These are phyloP conservation scores for Chionographis japonica DNA, from an alignment of 106 monocot species.

Conservation along the genomic window DNA sequence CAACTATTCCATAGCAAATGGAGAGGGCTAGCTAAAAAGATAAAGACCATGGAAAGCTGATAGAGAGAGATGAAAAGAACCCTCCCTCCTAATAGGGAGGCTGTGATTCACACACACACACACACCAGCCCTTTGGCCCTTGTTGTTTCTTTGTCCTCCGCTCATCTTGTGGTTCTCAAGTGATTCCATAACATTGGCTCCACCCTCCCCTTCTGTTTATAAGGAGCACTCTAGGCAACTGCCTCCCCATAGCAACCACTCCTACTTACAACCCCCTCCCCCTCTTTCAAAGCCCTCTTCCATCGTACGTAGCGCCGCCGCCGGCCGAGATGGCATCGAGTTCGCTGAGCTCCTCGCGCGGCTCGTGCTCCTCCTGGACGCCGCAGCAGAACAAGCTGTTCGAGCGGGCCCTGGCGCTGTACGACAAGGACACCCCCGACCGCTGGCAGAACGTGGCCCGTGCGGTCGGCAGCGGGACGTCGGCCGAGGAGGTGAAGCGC, in stretches of 20 bases:
- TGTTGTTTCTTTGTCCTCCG: no score
- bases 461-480: neutral
- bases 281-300: neutral
- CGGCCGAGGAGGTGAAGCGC: neutral
- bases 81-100: no score
- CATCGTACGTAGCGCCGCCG: neutral
- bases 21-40: no score
- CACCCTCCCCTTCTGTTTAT: neutral
- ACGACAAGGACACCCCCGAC: constrained; percentile 36
- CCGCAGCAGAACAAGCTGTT: constrained; percentile 26
- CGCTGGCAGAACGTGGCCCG: constrained; percentile 39
- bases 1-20: no score
- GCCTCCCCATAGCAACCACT: neutral
- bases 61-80: no score
- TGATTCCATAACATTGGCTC: no score
- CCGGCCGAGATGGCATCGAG: constrained; percentile 10
- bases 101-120: no score
- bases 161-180: no score
- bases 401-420: constrained; percentile 27
- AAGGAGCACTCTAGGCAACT: neutral
- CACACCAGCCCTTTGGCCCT: no score
- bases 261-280: no score
- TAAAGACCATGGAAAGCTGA: no score
- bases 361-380: constrained; percentile 17
- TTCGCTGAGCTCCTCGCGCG: neutral